A percentile compares a stretch with the other conserved stretches of the same genome.
These are phyloP conservation scores for Paraleonurus japonicus DNA, from an alignment of 257 asterid species.

Conservation along the genomic window DNA sequence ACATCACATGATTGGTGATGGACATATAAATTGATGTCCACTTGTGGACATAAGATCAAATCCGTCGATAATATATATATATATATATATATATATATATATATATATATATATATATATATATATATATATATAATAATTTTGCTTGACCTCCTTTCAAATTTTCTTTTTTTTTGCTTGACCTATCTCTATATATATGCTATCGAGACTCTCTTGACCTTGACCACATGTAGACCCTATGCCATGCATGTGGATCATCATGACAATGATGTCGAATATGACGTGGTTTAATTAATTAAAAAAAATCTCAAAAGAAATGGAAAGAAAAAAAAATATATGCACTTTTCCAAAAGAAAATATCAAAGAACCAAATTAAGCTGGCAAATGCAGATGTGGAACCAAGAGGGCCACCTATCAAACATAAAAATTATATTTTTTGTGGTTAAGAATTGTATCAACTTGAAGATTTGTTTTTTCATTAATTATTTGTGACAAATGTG, in stretches of 20 bases:
- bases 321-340: not conserved
- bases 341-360: not conserved
- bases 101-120: too few species aligned
- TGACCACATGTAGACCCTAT: constrained; percentile 13
- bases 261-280: not conserved
- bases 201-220: constrained; percentile 6
- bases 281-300: not conserved
- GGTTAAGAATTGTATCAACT: constrained; percentile 13
- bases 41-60: too few species aligned
- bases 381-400: constrained; percentile 27
- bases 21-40: too few species aligned
- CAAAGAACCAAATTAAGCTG: constrained; percentile 27
- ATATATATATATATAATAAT: too few species aligned
- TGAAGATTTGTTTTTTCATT: not conserved
- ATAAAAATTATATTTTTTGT: not conserved
- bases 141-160: too few species aligned
- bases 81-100: too few species aligned
- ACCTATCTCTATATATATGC: not conserved
- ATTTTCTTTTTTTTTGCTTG: too few species aligned
- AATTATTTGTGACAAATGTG: not conserved
- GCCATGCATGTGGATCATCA: not conserved
- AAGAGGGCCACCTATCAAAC: constrained; percentile 12
- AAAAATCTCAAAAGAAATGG: not conserved
- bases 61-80: too few species aligned
- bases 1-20: too few species aligned